phyloP scores from a whole-genome alignment of 2,329 filamentous ascomycete species.

The Microsporum ferrugineum region DNA sequence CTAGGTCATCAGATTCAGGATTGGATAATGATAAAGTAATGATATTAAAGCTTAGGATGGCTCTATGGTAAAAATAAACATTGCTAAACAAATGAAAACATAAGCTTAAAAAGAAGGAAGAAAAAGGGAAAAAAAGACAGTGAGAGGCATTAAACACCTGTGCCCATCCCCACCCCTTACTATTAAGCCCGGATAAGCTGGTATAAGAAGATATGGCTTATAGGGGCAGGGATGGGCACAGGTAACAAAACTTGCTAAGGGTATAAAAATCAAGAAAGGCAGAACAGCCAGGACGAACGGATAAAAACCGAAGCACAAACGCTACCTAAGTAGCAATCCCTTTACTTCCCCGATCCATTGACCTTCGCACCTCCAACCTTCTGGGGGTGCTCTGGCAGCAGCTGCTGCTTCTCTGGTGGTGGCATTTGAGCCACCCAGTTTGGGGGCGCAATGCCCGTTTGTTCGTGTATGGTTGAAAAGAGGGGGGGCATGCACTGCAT shows the following conservation, averaged over 20 bases:
- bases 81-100: neutral
- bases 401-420: conserved; percentile 13
- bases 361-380: neutral
- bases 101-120: neutral
- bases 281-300: neutral
- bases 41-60: neutral
- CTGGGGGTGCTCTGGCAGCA: conserved; percentile 4
- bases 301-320: neutral
- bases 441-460: conserved; percentile 72
- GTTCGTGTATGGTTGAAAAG: conserved; percentile 75
- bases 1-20: neutral
- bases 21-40: neutral
- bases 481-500: conserved; percentile 77
- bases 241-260: neutral
- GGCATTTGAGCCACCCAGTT: conserved; percentile 56
- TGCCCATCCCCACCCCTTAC: neutral
- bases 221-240: neutral
- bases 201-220: neutral
- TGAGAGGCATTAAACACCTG: neutral
- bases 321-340: neutral
- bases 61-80: neutral
- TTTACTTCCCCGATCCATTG: neutral
- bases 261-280: neutral
- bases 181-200: neutral
- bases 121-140: neutral